Evolutionary conservation across 2,329 filamentous ascomycete species (phyloP).

Genomic region (Chaetoscypha palmicola): DNA sequence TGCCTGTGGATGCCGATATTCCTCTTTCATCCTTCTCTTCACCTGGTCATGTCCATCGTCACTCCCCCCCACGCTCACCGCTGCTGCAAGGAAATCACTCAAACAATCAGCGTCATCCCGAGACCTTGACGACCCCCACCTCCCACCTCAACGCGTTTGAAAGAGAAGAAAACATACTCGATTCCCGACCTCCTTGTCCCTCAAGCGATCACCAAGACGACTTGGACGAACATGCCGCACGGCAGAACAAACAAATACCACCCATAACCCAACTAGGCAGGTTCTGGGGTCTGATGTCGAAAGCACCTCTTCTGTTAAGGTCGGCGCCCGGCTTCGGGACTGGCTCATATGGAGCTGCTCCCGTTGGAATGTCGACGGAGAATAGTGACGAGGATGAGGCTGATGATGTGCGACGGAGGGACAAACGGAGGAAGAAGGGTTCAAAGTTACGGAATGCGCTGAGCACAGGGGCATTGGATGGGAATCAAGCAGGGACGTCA

Average conservation of each 20-base stretch:
- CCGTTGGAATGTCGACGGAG: slow-evolving; percentile 36
- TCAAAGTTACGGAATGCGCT: slow-evolving; percentile 23
- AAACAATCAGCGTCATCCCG: slow-evolving; percentile 5
- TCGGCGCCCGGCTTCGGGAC: slow-evolving; percentile 54
- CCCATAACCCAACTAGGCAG: slow-evolving; percentile 18
- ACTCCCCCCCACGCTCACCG: slow-evolving; percentile 1
- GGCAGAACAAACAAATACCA: slow-evolving; percentile 3
- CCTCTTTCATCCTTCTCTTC: background rate
- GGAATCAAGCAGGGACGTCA: slow-evolving; percentile 8
- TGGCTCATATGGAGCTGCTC: slow-evolving; percentile 54
- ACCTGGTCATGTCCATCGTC: background rate
- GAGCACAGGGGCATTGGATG: slow-evolving; percentile 14
- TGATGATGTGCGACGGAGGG: slow-evolving; percentile 18
- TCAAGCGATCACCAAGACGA: slow-evolving; percentile 12
- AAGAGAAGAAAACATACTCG: background rate
- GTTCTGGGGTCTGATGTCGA: slow-evolving; percentile 33
- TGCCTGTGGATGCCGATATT: background rate
- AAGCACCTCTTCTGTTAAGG: slow-evolving; percentile 49
- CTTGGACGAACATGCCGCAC: slow-evolving; percentile 10
- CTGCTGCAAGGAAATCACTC: slow-evolving; percentile 1
- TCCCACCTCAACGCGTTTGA: background rate
- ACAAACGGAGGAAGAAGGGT: slow-evolving; percentile 23
- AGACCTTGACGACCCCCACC: background rate
- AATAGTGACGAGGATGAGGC: slow-evolving; percentile 30
- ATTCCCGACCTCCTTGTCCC: too few relatives aligned